phyloP scores from a whole-genome alignment of 345 rosid genomes.

The Gossypium rotundifolium region DNA sequence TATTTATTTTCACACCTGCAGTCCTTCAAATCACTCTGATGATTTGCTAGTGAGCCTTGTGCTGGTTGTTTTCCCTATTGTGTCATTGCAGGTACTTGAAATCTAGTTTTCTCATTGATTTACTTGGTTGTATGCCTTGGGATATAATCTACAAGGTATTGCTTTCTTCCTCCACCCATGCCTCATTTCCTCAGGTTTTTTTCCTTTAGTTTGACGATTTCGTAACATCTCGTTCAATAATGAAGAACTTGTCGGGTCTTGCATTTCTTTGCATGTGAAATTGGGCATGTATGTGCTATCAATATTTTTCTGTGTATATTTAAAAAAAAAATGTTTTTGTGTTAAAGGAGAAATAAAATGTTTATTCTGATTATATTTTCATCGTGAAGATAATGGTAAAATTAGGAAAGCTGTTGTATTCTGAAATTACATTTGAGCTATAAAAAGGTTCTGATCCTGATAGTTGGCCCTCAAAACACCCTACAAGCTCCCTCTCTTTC shows the following conservation, averaged over 20 bases:
- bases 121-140: constrained; percentile 81
- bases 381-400: background rate
- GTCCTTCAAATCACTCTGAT: background rate
- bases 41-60: background rate
- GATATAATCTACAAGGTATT: constrained; percentile 71
- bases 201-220: background rate
- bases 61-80: background rate
- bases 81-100: constrained; percentile 55
- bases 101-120: constrained; percentile 60
- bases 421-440: background rate
- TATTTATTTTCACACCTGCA: background rate
- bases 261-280: background rate
- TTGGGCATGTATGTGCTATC: background rate
- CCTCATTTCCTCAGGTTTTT: background rate
- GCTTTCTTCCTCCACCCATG: background rate
- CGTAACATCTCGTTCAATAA: background rate
- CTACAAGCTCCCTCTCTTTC: background rate
- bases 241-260: background rate
- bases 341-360: background rate
- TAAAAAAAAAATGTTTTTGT: background rate
- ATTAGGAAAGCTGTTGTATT: background rate
- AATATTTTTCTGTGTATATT: background rate
- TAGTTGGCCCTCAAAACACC: background rate
- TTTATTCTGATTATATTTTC: background rate
- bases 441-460: background rate